Evolutionary conservation across 257 asterid species (phyloP), one percentile per base, ranked within the genome.

Genomic region (Anisodus acutangulus): DNA sequence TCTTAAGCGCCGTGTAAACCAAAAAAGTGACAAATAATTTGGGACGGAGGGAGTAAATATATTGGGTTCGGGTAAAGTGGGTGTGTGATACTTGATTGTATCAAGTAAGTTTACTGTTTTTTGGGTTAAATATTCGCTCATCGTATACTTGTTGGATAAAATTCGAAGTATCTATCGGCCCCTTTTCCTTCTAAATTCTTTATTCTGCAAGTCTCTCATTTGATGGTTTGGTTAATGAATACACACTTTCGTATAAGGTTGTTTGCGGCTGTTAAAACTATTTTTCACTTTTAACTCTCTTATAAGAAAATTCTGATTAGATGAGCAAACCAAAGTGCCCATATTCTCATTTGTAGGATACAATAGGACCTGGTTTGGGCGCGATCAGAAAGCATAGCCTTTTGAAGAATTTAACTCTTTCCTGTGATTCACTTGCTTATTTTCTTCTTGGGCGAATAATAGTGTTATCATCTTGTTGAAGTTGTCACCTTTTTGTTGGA

Each of bases 191-290:
- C 47, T 5, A 11, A 31, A 6, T 66, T 66, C 19, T 13, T 15
- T 26, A 63, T 10, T 26, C 70, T 31, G 17, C 8, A 31, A 66
- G 9, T 66, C 47, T 35, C 72, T 35, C 11, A 66, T 66, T 35
- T 66, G 72, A 39, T 35, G 47, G 19, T 66, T 66, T 66, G 47
- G 72, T 66, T 66, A 66, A 66, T 66, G 41, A 66, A 31, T 45
- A 31, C 17, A 31, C 47, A 66, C 43, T 66, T 59, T 8, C 66
- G n/a, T 59, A 59, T 59, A 59, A 8, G 66, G n/a, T 59, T 31
- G 66, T 59, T 66, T 31, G 72, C 17, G n/a, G 45, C 45, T 31
- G 35, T 31, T 31, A 31, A 31, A 31, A 31, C 35, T 31, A 31
- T 31, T 31, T 31, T 31, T 31, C 2, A 31, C 35, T 31, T 31